A percentile compares a stretch with the other conserved stretches of the same genome.
phyloP scores from a whole-genome alignment of 2,329 filamentous ascomycete genomes.

The Exophiala phaeomuriformis region DNA sequence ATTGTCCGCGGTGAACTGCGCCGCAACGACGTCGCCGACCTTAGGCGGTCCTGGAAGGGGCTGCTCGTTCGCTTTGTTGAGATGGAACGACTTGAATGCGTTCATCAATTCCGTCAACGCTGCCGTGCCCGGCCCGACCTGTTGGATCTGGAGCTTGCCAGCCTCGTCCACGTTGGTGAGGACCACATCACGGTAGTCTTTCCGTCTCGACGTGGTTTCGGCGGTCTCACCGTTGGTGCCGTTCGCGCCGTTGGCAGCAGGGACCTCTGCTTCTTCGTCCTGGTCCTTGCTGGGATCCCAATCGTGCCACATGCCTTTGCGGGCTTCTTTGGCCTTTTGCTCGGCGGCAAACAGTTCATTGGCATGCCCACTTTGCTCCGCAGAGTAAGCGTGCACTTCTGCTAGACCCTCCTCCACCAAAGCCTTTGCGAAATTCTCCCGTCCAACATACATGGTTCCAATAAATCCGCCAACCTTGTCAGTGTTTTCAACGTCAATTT shows the following conservation, averaged over 20 bases:
- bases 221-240: conserved; percentile 47
- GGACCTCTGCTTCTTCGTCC: conserved; percentile 47
- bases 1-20: conserved; percentile 79
- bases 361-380: conserved; percentile 87
- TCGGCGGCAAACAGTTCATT: conserved; percentile 82
- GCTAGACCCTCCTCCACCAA: conserved; percentile 91
- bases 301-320: conserved; percentile 85
- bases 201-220: conserved; percentile 56
- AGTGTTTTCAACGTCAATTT: conserved; percentile 88
- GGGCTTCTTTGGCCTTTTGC: conserved; percentile 76
- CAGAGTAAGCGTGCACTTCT: conserved; percentile 86
- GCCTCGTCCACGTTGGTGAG: conserved; percentile 82
- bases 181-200: conserved; percentile 89
- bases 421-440: conserved; percentile 89
- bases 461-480: conserved; percentile 98
- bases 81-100: conserved; percentile 83
- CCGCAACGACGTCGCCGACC: conserved; percentile 82
- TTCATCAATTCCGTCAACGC: conserved; percentile 82
- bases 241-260: conserved; percentile 40
- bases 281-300: conserved; percentile 86
- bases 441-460: conserved; percentile 84
- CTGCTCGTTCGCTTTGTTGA: conserved; percentile 71
- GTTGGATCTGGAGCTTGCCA: conserved; percentile 81
- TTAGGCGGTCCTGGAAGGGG: conserved; percentile 71
- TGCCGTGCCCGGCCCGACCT: conserved; percentile 77